Conservation (phyloP, 176 grass and related monocot genomes). For the Poa annua region DNA sequence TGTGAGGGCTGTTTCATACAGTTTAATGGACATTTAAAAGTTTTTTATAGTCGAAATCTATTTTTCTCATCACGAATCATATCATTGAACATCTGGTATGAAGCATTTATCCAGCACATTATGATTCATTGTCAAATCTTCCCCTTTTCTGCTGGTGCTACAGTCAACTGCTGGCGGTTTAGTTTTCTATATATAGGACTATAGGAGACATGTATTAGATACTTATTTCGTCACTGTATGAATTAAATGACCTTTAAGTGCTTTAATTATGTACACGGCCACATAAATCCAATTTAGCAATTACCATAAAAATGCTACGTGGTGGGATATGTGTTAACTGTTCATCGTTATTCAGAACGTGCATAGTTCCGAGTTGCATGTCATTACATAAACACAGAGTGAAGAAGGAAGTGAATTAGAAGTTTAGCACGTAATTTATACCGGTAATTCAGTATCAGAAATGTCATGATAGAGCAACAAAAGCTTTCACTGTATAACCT, state of each 20-base stretch:
- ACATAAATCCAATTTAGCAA: not conserved
- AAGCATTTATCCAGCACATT: conserved; percentile 15
- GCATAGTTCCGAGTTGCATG: conserved; percentile 5
- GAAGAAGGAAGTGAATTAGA: not conserved
- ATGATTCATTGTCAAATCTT: not conserved
- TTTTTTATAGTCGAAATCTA: not conserved
- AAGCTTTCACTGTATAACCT: not conserved
- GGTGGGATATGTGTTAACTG: not conserved
- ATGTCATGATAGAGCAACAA: not conserved
- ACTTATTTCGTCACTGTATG: not conserved
- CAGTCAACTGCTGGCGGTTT: not conserved
- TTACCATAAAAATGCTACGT: not conserved
- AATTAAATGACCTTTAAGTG: conserved; percentile 6
- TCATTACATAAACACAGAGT: not conserved
- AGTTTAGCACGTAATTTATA: conserved; percentile 9
- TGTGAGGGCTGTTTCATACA: not conserved
- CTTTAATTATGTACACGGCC: not conserved
- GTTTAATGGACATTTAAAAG: not conserved
- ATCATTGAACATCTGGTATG: not conserved
- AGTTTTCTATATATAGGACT: not conserved
- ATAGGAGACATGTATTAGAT: conserved; percentile 1
- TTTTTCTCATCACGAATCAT: not conserved
- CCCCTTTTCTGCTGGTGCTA: not conserved
- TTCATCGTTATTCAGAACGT: not conserved
- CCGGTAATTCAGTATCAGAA: not conserved